Evolutionary conservation across 2,329 filamentous ascomycete genomes (phyloP).

Genomic region (Ophiostoma quercus): DNA sequence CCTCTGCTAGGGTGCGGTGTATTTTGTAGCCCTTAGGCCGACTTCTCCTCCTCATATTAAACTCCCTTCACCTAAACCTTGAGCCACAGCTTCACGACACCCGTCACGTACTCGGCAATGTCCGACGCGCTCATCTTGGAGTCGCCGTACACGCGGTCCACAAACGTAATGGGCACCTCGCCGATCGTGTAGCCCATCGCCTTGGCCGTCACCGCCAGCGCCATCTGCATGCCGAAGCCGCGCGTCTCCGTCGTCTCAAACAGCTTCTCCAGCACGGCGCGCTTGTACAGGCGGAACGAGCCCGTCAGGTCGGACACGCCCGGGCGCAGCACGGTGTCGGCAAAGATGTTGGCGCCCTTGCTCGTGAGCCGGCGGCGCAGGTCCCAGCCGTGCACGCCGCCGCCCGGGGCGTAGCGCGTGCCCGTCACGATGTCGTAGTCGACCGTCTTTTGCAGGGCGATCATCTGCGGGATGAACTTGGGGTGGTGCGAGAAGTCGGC

Average conservation of each 20-base stretch:
- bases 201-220: constrained; percentile 97
- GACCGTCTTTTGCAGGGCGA: constrained; percentile 66
- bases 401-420: constrained; percentile 83
- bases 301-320: constrained; percentile 95
- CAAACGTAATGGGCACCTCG: constrained; percentile 94
- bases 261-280: constrained; percentile 78
- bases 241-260: constrained; percentile 90
- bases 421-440: constrained; percentile 97
- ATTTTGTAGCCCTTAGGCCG: constrained; percentile 4
- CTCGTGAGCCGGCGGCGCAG: constrained; percentile 81
- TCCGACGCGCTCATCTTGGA: constrained; percentile 91
- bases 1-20: constrained; percentile 4
- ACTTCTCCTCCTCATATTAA: not conserved
- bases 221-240: constrained; percentile 99
- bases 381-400: constrained; percentile 95
- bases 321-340: constrained; percentile 86
- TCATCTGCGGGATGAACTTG: constrained; percentile 97
- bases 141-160: constrained; percentile 87
- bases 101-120: constrained; percentile 94
- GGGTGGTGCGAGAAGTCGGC: constrained; percentile 99
- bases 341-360: constrained; percentile 88
- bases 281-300: constrained; percentile 93
- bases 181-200: constrained; percentile 90
- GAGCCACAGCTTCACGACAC: constrained; percentile 70
- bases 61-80: constrained; percentile 51